Conservation (phyloP, 2,329 filamentous ascomycete species). For the Ophiostoma quercus region DNA sequence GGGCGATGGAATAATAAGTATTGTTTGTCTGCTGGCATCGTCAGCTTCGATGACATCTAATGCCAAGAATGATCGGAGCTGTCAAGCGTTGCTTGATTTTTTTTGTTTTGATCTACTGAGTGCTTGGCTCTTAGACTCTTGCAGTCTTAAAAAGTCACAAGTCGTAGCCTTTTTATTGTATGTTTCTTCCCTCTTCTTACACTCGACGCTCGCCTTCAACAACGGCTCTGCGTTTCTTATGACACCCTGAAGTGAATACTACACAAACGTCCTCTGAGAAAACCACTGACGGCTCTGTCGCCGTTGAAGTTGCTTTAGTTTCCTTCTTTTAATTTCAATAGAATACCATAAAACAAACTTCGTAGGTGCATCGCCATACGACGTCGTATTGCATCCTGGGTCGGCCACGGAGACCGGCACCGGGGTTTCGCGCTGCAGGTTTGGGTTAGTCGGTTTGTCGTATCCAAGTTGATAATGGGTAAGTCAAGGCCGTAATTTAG, state of each 20-base stretch:
- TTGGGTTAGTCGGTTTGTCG: background rate
- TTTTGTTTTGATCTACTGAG: background rate
- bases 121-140: background rate
- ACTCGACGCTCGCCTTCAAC: background rate
- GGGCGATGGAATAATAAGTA: background rate
- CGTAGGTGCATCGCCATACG: background rate
- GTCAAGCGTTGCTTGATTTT: background rate
- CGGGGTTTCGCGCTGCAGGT: background rate
- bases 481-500: too few relatives aligned
- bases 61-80: conserved; percentile 1
- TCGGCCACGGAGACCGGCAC: background rate
- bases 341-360: background rate
- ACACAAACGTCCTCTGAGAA: background rate
- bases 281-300: background rate
- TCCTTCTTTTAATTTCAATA: background rate
- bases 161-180: background rate
- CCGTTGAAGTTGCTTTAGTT: background rate
- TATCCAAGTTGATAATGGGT: background rate
- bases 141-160: background rate
- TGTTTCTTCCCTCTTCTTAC: background rate
- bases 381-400: background rate
- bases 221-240: background rate
- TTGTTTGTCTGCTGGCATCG: background rate
- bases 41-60: background rate
- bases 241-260: background rate